Evolutionary conservation across 1,139 yeast genomes (phyloP), one percentile per base, ranked within the genome.

Genomic region (Arxiozyma heterogenica): DNA sequence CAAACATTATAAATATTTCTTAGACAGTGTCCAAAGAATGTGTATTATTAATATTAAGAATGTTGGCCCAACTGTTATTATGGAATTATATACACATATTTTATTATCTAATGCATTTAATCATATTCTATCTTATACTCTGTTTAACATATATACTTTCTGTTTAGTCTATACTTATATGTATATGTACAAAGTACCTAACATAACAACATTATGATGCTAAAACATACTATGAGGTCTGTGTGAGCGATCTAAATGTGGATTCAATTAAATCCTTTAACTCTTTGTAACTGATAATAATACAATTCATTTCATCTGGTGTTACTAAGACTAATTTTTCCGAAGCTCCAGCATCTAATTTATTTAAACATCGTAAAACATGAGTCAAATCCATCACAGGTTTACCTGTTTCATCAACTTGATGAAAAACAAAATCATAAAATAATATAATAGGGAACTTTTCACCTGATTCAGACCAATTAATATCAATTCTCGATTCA

Each of bases 261-360:
- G 79, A 73, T 58, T 86, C 95, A 51, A 90, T 77, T 59, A 86
- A 73, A 60, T 81, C 86, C 69, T 88, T 84, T 59, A 91, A 74
- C 58, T 78, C 95, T 69, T 84, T 85, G 69, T 85, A 90, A 62
- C 91, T 82, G 52, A 87, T 83, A 51, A 90, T 82, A 58, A 90
- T 75, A 67, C 95, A 88, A 51, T 81, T 82, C 72, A 82, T 82
- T 66, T 90, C 96, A 67, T 91, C 96, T 20, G 85, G 78, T 38
- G 94, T 84, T 7, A 89, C 87, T 57, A 93, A 76, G 66, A 90
- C 73, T 30, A 93, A 71, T 63, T 81, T 83, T 68, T 93, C 98
- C 52, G 88, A 93, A 49, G 86, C 79, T 0, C 98, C 98, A 17
- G 94, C 95, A 68, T 94, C 99, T 57, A 93, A 74, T 69, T 93